phyloP scores from a whole-genome alignment of 306 rosid species.

The Castanea crenata region DNA sequence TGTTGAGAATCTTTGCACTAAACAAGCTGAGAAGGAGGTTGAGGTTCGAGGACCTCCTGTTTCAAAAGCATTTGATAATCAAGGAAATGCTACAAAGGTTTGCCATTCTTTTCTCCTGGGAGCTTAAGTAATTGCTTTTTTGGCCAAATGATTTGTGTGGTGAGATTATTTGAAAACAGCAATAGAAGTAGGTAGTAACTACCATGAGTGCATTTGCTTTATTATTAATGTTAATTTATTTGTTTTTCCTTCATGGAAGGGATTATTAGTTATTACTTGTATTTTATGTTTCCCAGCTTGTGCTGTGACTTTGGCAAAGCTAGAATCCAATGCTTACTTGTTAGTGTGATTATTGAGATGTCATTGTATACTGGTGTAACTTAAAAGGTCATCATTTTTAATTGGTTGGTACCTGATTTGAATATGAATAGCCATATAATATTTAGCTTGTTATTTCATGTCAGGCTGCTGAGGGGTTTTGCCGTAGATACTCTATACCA shows the following conservation, averaged over 20 bases:
- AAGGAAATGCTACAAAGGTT: constrained; percentile 93
- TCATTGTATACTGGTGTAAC: neutral
- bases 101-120: neutral
- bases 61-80: constrained; percentile 81
- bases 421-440: constrained; percentile 14
- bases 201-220: neutral
- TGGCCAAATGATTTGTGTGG: neutral
- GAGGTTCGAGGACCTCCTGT: constrained; percentile 98
- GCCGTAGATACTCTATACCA: constrained; percentile 78
- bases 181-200: neutral
- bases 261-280: neutral
- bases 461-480: constrained; percentile 93
- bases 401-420: neutral
- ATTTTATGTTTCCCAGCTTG: neutral
- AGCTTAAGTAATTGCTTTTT: constrained; percentile 8
- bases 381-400: neutral
- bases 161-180: neutral
- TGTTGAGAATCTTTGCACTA: constrained; percentile 66
- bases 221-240: neutral
- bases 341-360: neutral
- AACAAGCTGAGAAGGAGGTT: constrained; percentile 68
- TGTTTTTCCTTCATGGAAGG: too few species aligned
- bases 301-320: neutral
- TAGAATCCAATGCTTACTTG: neutral
- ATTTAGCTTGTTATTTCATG: constrained; percentile 31